Evolutionary conservation across 176 grass and related monocot genomes (phyloP), one percentile per base, ranked within the genome.

Genomic region (Eleusine coracana): DNA sequence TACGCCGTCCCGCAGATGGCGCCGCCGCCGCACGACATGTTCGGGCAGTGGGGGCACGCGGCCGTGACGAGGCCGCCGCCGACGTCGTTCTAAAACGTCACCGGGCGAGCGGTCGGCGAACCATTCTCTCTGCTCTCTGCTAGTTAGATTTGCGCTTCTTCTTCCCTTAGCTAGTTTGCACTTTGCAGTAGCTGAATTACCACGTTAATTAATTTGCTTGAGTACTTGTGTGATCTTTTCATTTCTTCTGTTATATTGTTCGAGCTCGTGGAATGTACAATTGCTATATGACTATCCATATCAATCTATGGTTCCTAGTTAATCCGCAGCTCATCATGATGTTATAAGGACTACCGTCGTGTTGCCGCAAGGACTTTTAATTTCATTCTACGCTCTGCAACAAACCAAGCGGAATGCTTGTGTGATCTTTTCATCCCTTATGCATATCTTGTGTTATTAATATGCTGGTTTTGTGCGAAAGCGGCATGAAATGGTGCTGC

Each of bases 41-140:
- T 98, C 55, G 95, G 92, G 10, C 52, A 80, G 61, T 98, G 95
- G 95, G 84, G 88, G 10, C 89, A 92, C 34, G 62, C 95, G 10
- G 46, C 95, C 0, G 88, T 86, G 10, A 34, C 80, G 21, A 83
- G 80, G 44, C 86, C 86, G 2, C 88, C 86, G 60, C 88, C 87
- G 10, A 63, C 88, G 31, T 90, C 84, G 2, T 90, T 90, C 88
- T 90, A 83, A 58, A 21, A 56, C 34, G 59, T 37, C 80, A 75
- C 60, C 36, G 52, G 14, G 29, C 29, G 12, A n/a, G n/a, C 29
- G 44, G 44, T 25, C 44, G 56, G 65, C 51, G 52, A 74, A 56
- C 37, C 31, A 10, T 3, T 52, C 73, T 70, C 42, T n/a, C 52
- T 55, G 4, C 16, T 4, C 40, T 63, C 75, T 29, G 14, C 18